These are phyloP conservation scores for Microcos paniculata DNA, from an alignment of 345 rosid genomes.

Conservation along the genomic window DNA sequence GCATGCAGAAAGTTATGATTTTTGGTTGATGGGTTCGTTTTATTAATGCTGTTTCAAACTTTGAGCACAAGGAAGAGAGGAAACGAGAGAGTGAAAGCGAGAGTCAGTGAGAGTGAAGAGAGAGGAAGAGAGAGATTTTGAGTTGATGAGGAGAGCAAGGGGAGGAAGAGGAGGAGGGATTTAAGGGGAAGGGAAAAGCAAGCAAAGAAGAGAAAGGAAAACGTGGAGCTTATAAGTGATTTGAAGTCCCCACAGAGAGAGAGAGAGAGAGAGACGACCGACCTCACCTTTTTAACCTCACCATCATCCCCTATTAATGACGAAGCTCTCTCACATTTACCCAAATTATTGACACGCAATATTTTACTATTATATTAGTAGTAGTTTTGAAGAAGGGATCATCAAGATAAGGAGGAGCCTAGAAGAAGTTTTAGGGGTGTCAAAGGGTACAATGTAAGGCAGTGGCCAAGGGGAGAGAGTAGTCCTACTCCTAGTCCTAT, in stretches of 20 bases:
- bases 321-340: neutral
- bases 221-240: slow-evolving; percentile 18
- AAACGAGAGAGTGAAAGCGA: neutral
- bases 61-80: neutral
- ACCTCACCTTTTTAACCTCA: slow-evolving; percentile 12
- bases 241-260: neutral
- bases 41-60: neutral
- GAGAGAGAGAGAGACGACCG: slow-evolving; percentile 3
- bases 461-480: too few relatives aligned
- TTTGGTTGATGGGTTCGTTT: neutral
- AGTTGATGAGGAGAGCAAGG: neutral
- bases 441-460: neutral
- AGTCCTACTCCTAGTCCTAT: too few relatives aligned
- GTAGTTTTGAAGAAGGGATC: neutral
- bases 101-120: neutral
- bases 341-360: neutral
- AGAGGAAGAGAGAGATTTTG: neutral
- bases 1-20: neutral
- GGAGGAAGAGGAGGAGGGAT: neutral
- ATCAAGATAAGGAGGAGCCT: neutral
- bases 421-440: neutral
- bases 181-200: neutral
- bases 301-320: neutral
- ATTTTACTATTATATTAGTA: neutral
- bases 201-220: neutral